Evolutionary conservation across 768 basidiomycete species (phyloP).

Genomic region (Amanita pallidorosea): DNA sequence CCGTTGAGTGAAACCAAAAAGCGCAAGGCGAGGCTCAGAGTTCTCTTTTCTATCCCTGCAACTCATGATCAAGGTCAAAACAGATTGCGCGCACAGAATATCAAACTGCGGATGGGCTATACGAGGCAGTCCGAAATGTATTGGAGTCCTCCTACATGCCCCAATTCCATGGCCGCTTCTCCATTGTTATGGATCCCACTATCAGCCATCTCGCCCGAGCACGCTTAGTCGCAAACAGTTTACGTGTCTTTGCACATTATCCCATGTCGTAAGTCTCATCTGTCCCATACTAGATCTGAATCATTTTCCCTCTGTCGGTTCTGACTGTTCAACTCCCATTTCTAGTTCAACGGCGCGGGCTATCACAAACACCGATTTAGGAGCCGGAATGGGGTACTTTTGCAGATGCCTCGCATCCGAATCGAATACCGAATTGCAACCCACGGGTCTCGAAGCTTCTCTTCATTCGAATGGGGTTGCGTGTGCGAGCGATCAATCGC

Average conservation of each 20-base stretch:
- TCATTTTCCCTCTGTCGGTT: not conserved
- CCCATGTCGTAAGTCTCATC: not conserved
- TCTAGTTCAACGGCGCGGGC: not conserved
- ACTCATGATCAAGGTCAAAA: not conserved
- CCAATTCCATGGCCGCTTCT: not conserved
- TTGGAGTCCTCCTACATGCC: not conserved
- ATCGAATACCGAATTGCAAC: not conserved
- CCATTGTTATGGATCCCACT: not conserved
- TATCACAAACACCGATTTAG: not conserved
- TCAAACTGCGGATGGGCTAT: not conserved
- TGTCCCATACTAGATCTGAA: not conserved
- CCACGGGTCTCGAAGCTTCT: not conserved
- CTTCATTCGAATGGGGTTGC: not conserved
- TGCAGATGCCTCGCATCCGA: not conserved
- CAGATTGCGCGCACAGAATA: not conserved
- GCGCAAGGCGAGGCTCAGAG: not conserved
- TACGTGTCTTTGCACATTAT: not conserved
- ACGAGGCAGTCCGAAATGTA: not conserved
- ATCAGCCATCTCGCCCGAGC: not conserved
- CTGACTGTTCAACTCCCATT: not conserved
- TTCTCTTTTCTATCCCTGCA: not conserved
- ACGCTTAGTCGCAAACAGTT: not conserved
- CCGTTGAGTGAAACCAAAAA: not conserved
- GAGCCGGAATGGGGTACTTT: not conserved
- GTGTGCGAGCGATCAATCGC: not conserved